Evolutionary conservation across 306 rosid species (phyloP).

Genomic region (Trifolium subterraneum): DNA sequence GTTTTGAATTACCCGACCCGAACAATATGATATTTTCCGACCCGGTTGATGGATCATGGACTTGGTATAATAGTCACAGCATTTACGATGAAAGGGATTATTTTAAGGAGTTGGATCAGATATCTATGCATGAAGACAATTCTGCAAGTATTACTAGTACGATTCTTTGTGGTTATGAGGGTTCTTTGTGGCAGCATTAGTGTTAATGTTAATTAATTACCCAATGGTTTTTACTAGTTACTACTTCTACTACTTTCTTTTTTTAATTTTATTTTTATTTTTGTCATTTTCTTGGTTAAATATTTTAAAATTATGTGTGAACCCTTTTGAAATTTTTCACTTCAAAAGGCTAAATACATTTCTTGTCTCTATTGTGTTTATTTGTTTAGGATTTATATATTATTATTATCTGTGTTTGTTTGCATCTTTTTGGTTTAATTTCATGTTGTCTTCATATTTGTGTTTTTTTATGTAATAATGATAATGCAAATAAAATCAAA

Average conservation of each 20-base stretch:
- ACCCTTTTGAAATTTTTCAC: conserved; percentile 10
- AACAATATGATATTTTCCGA: conserved; percentile 55
- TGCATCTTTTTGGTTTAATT: not conserved
- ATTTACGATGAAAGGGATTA: conserved; percentile 47
- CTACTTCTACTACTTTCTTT: no score
- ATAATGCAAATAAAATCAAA: not conserved
- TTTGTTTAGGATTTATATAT: no score
- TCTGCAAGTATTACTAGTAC: conserved; percentile 40
- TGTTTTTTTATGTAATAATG: conserved; percentile 3
- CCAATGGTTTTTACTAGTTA: not conserved
- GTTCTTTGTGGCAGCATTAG: conserved; percentile 61
- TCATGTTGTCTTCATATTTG: not conserved
- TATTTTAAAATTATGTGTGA: conserved; percentile 22
- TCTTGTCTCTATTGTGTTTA: not conserved
- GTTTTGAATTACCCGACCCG: conserved; percentile 54
- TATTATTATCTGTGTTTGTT: not conserved
- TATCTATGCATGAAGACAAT: conserved; percentile 45
- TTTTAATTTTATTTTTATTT: not conserved
- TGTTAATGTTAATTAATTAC: not conserved
- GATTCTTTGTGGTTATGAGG: conserved; percentile 54
- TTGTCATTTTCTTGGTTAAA: not conserved
- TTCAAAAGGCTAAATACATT: conserved; percentile 16
- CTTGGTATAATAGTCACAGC: conserved; percentile 46
- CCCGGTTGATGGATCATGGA: conserved; percentile 61
- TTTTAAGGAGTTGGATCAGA: conserved; percentile 48